Conservation (phyloP, 2,329 filamentous ascomycete genomes). For the Fusarium poae region DNA sequence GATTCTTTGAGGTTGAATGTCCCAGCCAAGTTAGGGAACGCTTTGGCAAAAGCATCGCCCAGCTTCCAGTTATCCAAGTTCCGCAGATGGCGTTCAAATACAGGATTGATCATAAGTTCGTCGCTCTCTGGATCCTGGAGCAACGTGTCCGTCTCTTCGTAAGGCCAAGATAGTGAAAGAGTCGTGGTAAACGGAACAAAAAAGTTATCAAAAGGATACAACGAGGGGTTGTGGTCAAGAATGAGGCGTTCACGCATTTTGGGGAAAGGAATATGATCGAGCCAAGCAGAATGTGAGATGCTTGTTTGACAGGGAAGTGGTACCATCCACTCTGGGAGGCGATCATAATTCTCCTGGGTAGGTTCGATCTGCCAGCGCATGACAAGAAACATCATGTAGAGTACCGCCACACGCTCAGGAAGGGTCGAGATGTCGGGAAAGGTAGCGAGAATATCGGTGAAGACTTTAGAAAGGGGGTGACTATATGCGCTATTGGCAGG, state of each 20-base stretch:
- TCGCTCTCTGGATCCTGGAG: constrained; percentile 69
- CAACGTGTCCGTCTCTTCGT: constrained; percentile 78
- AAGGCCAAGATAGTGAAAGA: constrained; percentile 85
- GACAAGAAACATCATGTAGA: constrained; percentile 88
- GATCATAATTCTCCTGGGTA: constrained; percentile 81
- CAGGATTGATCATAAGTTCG: constrained; percentile 84
- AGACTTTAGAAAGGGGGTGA: constrained; percentile 85
- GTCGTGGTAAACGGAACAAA: constrained; percentile 85
- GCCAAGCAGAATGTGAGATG: constrained; percentile 80
- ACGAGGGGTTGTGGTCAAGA: constrained; percentile 59
- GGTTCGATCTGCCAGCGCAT: constrained; percentile 89
- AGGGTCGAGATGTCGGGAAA: constrained; percentile 84
- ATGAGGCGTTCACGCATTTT: constrained; percentile 77
- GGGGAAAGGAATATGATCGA: constrained; percentile 86
- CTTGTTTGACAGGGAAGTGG: constrained; percentile 76
- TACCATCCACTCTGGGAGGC: constrained; percentile 78
- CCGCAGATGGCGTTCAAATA: constrained; percentile 84
- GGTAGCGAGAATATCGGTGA: constrained; percentile 86
- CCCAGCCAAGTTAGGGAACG: constrained; percentile 66
- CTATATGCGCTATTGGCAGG: constrained; percentile 71
- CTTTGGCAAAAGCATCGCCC: constrained; percentile 74
- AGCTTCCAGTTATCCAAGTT: constrained; percentile 85
- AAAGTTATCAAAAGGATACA: constrained; percentile 81
- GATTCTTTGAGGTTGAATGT: constrained; percentile 49
- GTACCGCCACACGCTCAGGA: constrained; percentile 83